A percentile compares a stretch with the other conserved stretches of the same genome.
Conservation (phyloP, 2,329 filamentous ascomycete species). For the Septoria petroselini region DNA sequence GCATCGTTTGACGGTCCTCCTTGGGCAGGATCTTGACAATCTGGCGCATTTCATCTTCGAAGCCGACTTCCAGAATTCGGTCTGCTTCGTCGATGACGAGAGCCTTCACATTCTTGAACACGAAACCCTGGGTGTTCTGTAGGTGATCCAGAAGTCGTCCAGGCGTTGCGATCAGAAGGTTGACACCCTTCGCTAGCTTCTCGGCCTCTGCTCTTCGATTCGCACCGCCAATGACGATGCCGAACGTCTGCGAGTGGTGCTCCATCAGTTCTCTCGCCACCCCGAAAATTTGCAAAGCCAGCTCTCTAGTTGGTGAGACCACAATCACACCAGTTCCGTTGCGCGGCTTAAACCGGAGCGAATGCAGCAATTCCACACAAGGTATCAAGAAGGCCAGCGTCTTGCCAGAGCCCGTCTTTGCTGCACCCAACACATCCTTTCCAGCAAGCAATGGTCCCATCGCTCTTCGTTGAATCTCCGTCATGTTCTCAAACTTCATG, state of each 20-base stretch:
- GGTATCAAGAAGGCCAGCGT: slow-evolving; percentile 93
- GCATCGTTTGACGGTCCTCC: slow-evolving; percentile 85
- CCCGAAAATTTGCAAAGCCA: slow-evolving; percentile 93
- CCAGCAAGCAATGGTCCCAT: slow-evolving; percentile 88
- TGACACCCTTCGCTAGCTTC: slow-evolving; percentile 91
- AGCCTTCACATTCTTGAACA: slow-evolving; percentile 88
- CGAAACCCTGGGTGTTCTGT: slow-evolving; percentile 83
- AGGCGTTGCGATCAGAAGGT: slow-evolving; percentile 89
- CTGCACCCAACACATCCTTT: slow-evolving; percentile 87
- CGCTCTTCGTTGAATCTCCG: slow-evolving; percentile 82
- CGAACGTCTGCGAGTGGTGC: slow-evolving; percentile 90
- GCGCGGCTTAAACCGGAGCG: slow-evolving; percentile 88
- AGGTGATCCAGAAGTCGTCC: slow-evolving; percentile 91
- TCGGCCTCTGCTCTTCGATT: slow-evolving; percentile 88
- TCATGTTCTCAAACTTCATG: slow-evolving; percentile 96
- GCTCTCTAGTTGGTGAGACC: slow-evolving; percentile 86
- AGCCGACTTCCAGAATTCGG: slow-evolving; percentile 92
- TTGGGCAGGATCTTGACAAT: slow-evolving; percentile 92
- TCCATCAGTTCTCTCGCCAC: slow-evolving; percentile 91
- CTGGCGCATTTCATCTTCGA: slow-evolving; percentile 97
- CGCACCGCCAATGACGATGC: slow-evolving; percentile 93
- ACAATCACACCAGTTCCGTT: slow-evolving; percentile 91
- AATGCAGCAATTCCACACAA: slow-evolving; percentile 86
- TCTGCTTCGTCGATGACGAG: slow-evolving; percentile 96
- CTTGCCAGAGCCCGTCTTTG: slow-evolving; percentile 95